Evolutionary conservation across 2,329 filamentous ascomycete genomes (phyloP).

Genomic region (Simplicillium sp.): DNA sequence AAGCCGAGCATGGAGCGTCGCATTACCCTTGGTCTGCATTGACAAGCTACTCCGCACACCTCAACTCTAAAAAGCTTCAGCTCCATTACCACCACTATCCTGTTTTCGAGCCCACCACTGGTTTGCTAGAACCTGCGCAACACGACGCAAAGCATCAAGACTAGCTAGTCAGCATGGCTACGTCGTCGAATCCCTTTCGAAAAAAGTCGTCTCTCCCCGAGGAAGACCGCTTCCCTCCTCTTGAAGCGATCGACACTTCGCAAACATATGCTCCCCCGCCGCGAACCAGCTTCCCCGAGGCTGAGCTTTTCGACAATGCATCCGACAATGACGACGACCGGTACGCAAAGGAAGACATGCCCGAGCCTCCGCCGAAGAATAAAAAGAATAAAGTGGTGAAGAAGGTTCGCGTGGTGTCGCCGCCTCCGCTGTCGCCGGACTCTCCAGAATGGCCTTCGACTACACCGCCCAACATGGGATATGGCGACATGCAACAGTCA

Average conservation of each 20-base stretch:
- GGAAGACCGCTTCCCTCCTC: constrained; percentile 15
- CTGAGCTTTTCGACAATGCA: constrained; percentile 11
- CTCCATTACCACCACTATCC: too few species aligned
- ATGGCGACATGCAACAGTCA: too few species aligned
- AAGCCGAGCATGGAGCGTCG: too few species aligned
- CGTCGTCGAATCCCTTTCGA: constrained; percentile 43
- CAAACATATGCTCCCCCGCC: constrained; percentile 13
- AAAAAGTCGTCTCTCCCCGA: constrained; percentile 23
- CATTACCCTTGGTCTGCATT: too few species aligned
- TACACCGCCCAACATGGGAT: constrained; percentile 13
- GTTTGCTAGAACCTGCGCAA: too few species aligned
- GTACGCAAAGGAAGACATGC: not conserved
- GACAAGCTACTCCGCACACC: too few species aligned
- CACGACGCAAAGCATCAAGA: too few species aligned
- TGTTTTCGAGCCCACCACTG: too few species aligned
- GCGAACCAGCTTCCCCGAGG: constrained; percentile 13
- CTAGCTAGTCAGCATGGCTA: constrained; percentile 10
- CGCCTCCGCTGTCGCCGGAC: constrained; percentile 50
- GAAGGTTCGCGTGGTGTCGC: constrained; percentile 58
- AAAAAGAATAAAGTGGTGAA: constrained; percentile 46
- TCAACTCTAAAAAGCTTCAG: too few species aligned
- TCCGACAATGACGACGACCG: constrained; percentile 19
- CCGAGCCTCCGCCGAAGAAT: not conserved
- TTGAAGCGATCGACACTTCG: constrained; percentile 19
- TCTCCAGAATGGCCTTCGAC: constrained; percentile 26